Evolutionary conservation across 75 land plant species (phyloP).

Genomic region (Chamaecyparis obtusa): DNA sequence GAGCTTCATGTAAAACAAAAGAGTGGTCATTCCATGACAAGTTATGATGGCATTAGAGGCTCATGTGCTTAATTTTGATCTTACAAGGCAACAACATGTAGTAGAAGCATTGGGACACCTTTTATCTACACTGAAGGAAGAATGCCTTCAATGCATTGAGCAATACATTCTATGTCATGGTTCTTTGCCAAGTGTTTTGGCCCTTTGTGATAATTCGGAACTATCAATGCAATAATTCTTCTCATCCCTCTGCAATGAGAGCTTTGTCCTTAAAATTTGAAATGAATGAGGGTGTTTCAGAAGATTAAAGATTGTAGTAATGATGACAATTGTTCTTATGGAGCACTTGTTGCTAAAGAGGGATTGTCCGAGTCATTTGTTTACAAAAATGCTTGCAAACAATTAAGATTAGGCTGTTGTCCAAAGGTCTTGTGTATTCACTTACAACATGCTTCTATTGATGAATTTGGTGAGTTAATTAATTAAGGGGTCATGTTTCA

Average conservation of each 20-base stretch:
- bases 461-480: too few species aligned
- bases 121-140: too few species aligned
- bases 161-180: constrained; percentile 25
- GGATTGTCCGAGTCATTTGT: constrained; percentile 50
- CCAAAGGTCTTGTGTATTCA: too few species aligned
- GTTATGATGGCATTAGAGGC: constrained; percentile 60
- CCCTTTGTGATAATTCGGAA: constrained; percentile 26
- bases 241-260: constrained; percentile 62
- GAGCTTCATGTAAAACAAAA: too few species aligned
- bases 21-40: constrained; percentile 48
- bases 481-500: constrained; percentile 67
- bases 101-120: too few species aligned
- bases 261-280: constrained; percentile 23
- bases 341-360: constrained; percentile 27
- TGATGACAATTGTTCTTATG: constrained; percentile 69
- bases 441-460: too few species aligned
- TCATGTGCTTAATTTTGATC: constrained; percentile 61
- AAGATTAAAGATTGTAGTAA: too few species aligned
- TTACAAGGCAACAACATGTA: constrained; percentile 52
- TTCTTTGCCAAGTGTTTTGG: constrained; percentile 35
- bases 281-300: constrained; percentile 53
- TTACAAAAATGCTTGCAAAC: too few species aligned
- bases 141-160: too few species aligned
- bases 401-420: too few species aligned
- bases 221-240: constrained; percentile 63